Percentiles rank a stretch among this genome's conserved stretches.
Evolutionary conservation across 2,329 filamentous ascomycete genomes (phyloP).

Genomic region (Aureobasidium sp.): DNA sequence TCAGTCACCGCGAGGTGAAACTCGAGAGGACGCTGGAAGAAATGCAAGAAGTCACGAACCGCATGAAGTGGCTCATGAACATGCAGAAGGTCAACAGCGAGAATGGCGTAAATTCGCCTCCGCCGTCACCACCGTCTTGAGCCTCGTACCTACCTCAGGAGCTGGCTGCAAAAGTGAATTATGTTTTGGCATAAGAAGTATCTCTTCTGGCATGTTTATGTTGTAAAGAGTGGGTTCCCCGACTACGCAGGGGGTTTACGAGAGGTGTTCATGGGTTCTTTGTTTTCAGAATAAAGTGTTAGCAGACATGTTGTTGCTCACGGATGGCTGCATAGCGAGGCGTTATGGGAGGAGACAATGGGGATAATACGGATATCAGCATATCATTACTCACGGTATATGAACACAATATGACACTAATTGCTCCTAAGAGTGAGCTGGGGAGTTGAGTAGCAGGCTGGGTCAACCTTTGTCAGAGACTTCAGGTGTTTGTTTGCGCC

Average conservation of each 20-base stretch:
- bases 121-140: background rate
- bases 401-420: background rate
- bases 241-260: background rate
- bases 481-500: background rate
- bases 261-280: conserved; percentile 5
- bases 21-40: conserved; percentile 53
- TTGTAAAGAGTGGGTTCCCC: background rate
- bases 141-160: background rate
- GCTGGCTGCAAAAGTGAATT: background rate
- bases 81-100: conserved; percentile 42
- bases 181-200: background rate
- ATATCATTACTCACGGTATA: background rate
- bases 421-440: background rate
- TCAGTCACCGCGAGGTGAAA: conserved; percentile 50
- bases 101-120: conserved; percentile 11
- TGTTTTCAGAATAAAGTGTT: background rate
- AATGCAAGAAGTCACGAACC: conserved; percentile 52
- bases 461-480: background rate
- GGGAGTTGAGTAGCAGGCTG: background rate
- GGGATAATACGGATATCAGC: background rate
- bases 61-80: conserved; percentile 65
- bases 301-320: background rate
- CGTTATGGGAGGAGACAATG: background rate
- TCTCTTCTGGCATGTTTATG: background rate
- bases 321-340: conserved; percentile 9